These are phyloP conservation scores for Cordyceps sp. DNA, from an alignment of 2,329 filamentous ascomycete species.

Conservation along the genomic window DNA sequence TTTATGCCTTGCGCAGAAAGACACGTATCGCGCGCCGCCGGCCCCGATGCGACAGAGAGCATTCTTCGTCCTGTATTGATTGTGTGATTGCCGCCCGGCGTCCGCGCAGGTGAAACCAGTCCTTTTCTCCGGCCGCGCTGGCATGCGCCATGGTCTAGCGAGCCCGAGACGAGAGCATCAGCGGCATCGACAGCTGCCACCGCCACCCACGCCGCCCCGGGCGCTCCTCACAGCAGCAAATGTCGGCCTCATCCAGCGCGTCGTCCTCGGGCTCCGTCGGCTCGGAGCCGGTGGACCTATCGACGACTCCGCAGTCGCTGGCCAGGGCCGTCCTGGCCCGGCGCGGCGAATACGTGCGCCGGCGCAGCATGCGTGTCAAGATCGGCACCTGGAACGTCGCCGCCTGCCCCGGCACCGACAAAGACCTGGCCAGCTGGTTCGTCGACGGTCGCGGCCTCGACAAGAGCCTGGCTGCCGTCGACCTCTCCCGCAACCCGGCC, in stretches of 20 bases:
- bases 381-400: constrained; percentile 94
- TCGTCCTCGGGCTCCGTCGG: constrained; percentile 15
- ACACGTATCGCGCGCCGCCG: no score
- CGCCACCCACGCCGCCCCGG: constrained; percentile 6
- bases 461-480: constrained; percentile 39
- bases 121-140: no score
- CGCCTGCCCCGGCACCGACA: constrained; percentile 66
- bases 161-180: constrained; percentile 6
- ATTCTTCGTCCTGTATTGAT: not conserved
- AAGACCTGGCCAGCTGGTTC: constrained; percentile 82
- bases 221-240: constrained; percentile 6
- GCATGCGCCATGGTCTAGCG: constrained; percentile 21
- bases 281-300: constrained; percentile 26
- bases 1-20: no score
- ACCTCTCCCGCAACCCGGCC: constrained; percentile 22
- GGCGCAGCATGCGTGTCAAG: constrained; percentile 65
- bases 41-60: no score
- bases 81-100: no score
- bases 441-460: constrained; percentile 57
- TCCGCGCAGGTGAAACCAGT: not conserved
- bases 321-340: constrained; percentile 53
- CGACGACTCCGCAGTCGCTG: constrained; percentile 37
- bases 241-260: constrained; percentile 11
- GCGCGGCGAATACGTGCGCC: constrained; percentile 61
- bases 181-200: constrained; percentile 9